Conservation (phyloP, 441 rosid species). For the Gossypium schwendimanii region DNA sequence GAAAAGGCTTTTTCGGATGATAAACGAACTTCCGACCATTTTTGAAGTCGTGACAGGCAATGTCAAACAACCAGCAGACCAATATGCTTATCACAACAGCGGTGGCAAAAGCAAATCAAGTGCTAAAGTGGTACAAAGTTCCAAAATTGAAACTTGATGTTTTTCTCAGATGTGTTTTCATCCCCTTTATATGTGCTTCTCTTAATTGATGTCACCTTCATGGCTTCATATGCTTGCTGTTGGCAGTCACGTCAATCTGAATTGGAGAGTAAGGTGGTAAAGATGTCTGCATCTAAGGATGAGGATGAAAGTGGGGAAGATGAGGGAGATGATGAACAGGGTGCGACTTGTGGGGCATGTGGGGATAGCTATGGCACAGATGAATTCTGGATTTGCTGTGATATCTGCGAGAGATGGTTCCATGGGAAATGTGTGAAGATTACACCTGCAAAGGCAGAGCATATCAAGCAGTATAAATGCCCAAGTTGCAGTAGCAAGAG, state of each 20-base stretch:
- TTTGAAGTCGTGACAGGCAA: conserved; percentile 78
- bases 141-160: neutral
- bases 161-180: neutral
- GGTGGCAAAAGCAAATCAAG: conserved; percentile 62
- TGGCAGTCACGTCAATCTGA: conserved; percentile 45
- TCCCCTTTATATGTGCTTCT: neutral
- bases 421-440: conserved; percentile 30
- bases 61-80: conserved; percentile 64
- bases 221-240: neutral
- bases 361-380: conserved; percentile 78
- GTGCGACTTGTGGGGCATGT: conserved; percentile 84
- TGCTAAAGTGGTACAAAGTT: conserved; percentile 45
- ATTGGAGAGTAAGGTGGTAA: conserved; percentile 40
- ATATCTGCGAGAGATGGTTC: neutral
- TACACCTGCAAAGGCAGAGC: conserved; percentile 95
- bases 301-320: conserved; percentile 81
- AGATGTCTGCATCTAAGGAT: conserved; percentile 49
- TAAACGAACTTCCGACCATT: conserved; percentile 70
- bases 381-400: conserved; percentile 20
- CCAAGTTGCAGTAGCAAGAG: conserved; percentile 82
- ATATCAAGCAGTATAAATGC: conserved; percentile 88
- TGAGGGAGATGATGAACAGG: conserved; percentile 75
- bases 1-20: conserved; percentile 90
- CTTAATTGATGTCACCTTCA: neutral
- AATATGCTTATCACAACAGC: conserved; percentile 44